Evolutionary conservation across 306 rosid genomes (phyloP).

Genomic region (Astragalus glycyphyllos): DNA sequence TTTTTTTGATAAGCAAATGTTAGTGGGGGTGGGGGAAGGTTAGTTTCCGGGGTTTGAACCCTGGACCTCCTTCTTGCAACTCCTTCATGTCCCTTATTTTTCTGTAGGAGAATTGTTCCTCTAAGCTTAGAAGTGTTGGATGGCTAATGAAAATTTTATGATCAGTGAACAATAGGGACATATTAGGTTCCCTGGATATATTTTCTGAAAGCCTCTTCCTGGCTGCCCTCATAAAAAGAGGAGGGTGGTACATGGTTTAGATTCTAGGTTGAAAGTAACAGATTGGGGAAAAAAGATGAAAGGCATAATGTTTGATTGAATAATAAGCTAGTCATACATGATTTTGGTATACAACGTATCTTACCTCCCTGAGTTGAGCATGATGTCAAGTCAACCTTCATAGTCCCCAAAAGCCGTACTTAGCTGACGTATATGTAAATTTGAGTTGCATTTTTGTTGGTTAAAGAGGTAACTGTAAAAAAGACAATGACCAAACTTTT

Average conservation of each 20-base stretch:
- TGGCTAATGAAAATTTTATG: not conserved
- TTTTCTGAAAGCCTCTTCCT: not conserved
- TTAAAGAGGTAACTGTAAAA: not conserved
- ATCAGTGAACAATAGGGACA: not conserved
- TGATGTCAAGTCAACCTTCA: not conserved
- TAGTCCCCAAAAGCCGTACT: not conserved
- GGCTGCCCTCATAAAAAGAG: not conserved
- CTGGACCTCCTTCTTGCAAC: too few relatives aligned
- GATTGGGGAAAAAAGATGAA: slow-evolving; percentile 6
- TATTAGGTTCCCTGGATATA: not conserved
- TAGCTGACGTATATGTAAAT: not conserved
- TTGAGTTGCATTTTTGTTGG: slow-evolving; percentile 4
- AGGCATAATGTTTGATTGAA: not conserved
- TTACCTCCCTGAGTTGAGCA: not conserved
- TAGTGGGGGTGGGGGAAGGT: too few relatives aligned
- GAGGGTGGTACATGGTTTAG: slow-evolving; percentile 1
- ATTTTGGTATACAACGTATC: not conserved
- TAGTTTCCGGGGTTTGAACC: too few relatives aligned
- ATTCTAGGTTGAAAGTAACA: not conserved
- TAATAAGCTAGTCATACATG: not conserved
- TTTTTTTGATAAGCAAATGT: too few relatives aligned
- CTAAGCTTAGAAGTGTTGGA: not conserved
- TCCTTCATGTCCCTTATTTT: too few relatives aligned
- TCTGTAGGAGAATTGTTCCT: not conserved
- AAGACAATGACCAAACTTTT: not conserved